Evolutionary conservation across 2,329 filamentous ascomycete species (phyloP), one percentile per base, ranked within the genome.

Genomic region (Aspergillus cejpii): DNA sequence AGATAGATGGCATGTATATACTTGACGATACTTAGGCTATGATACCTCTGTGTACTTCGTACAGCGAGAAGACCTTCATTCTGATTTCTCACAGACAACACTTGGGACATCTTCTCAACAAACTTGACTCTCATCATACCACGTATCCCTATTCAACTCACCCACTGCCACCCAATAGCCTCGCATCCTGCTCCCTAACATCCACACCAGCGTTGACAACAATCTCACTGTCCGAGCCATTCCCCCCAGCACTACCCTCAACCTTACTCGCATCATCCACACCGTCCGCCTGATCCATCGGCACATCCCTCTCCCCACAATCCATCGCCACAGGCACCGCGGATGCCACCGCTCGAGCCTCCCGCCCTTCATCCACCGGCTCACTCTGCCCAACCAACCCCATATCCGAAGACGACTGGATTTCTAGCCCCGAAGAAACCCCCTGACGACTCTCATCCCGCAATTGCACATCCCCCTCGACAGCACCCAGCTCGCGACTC

Each of bases 1-100:
- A 55, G 20, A 41, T 40, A 14, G 23, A 17, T 31, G n/a, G 14
- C 31, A 34, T 34, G 17, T 12, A 11, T 12, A 20, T 17, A 34
- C 31, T 6, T 17, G 15, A 34, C 15, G 15, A 19, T 34, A 14
- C 10, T 34, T 34, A 10, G 15, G 10, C 11, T 15, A 11, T 34
- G 31, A 34, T 20, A 34, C 31, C 31, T 34, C 14, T 11, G 11
- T 34, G 27, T 17, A 17, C n/a, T n/a, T n/a, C n/a, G n/a, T n/a
- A n/a, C n/a, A n/a, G n/a, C n/a, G 2, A 14, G 28, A 10, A n/a
- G 14, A 6, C 28, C 28, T 31, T 31, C 12, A 14, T 14, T 14
- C 14, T 14, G 11, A 6, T n/a, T 34, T 15, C 17, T 10, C 15
- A 34, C 17, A 34, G 14, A 20, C 17, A 34, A 19, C 15, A 33